These are phyloP conservation scores for Paradendryphiella salina DNA, from an alignment of 2,329 filamentous ascomycete genomes.

Conservation along the genomic window DNA sequence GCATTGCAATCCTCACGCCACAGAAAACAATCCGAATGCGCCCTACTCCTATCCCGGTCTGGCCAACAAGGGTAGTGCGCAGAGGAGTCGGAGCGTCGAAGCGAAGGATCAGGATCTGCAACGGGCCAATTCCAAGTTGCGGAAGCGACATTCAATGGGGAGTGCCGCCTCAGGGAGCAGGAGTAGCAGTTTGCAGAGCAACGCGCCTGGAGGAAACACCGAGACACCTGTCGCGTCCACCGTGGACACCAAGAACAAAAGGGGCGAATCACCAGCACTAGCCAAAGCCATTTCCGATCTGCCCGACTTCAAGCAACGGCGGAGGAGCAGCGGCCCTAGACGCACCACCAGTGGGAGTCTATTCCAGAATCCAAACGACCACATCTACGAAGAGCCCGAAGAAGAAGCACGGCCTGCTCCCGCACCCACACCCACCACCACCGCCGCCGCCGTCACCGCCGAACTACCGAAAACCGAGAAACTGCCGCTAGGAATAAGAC, in stretches of 20 bases:
- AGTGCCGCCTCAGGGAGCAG: conserved; percentile 37
- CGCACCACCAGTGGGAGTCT: conserved; percentile 71
- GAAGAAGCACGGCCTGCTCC: conserved; percentile 42
- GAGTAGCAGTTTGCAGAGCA: conserved; percentile 47
- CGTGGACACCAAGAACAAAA: conserved; percentile 21
- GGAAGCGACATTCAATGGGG: conserved; percentile 46
- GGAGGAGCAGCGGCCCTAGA: conserved; percentile 67
- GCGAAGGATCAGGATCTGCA: conserved; percentile 39
- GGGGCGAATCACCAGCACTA: conserved; percentile 40
- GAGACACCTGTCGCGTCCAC: conserved; percentile 24
- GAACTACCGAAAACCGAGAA: conserved; percentile 41
- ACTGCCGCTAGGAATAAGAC: conserved; percentile 58
- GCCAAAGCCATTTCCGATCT: conserved; percentile 38
- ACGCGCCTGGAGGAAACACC: conserved; percentile 40
- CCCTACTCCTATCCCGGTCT: conserved; percentile 60
- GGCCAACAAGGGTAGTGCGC: conserved; percentile 71
- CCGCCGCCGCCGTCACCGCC: conserved; percentile 31
- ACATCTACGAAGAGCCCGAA: conserved; percentile 88
- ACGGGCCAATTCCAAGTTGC: conserved; percentile 38
- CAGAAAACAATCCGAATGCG: conserved; percentile 59
- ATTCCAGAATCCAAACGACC: conserved; percentile 71
- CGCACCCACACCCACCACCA: conserved; percentile 30
- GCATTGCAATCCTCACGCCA: conserved; percentile 70
- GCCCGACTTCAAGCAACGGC: conserved; percentile 43
- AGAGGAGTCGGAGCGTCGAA: conserved; percentile 54